A percentile compares a stretch with the other conserved stretches of the same genome.
These are phyloP conservation scores for Lactuca sativa DNA, from an alignment of 129 eudicot genomes.

Conservation along the genomic window DNA sequence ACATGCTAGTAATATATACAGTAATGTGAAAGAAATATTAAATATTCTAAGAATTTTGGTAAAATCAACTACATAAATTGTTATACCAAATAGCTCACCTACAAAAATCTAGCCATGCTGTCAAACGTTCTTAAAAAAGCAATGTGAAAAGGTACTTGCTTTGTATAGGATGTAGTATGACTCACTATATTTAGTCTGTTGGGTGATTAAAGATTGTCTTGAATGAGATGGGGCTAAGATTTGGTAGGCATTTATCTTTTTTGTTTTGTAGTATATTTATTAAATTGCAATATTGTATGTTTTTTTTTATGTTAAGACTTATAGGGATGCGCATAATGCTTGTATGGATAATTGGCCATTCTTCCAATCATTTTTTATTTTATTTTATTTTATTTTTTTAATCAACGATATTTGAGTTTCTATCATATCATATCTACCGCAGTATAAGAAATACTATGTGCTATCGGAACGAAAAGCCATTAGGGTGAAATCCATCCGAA, in stretches of 20 bases:
- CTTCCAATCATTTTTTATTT: too few relatives aligned
- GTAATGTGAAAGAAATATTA: background rate
- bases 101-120: background rate
- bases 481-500: too few relatives aligned
- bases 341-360: too few relatives aligned
- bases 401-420: too few relatives aligned
- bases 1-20: background rate
- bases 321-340: too few relatives aligned
- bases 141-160: background rate
- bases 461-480: too few relatives aligned
- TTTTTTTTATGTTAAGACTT: too few relatives aligned
- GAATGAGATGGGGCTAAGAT: slow-evolving; percentile 4
- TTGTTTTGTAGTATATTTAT: slow-evolving; percentile 11
- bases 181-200: slow-evolving; percentile 5
- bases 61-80: background rate
- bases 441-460: too few relatives aligned
- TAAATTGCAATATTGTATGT: background rate
- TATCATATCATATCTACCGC: too few relatives aligned
- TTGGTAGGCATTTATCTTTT: slow-evolving; percentile 8
- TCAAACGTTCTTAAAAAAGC: slow-evolving; percentile 1
- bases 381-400: too few relatives aligned
- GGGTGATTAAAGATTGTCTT: slow-evolving; percentile 4
- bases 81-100: background rate
- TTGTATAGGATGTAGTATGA: background rate
- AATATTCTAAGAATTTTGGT: background rate